Evolutionary conservation across 371 early-diverging fungal genomes (phyloP).

Genomic region (Saksenaea vasiformis): DNA sequence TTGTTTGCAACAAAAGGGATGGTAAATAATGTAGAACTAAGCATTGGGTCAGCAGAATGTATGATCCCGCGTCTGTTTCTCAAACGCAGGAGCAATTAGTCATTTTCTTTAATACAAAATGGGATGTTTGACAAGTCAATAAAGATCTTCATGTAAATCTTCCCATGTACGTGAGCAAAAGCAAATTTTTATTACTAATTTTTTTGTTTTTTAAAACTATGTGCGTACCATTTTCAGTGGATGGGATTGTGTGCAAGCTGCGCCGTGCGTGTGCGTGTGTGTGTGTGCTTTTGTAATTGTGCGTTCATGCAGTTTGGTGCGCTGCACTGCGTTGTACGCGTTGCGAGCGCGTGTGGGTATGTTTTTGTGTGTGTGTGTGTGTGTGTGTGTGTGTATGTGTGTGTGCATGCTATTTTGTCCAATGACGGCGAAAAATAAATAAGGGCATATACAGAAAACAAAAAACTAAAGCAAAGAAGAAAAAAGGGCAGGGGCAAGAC

Average conservation of each 20-base stretch:
- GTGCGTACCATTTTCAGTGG: neutral
- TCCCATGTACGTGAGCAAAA: neutral
- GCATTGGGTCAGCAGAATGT: neutral
- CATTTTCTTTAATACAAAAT: neutral
- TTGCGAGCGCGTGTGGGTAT: neutral
- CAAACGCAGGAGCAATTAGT: neutral
- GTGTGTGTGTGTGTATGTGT: neutral
- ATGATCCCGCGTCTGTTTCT: neutral
- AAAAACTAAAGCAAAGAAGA: neutral
- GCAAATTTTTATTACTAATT: neutral
- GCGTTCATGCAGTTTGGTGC: neutral
- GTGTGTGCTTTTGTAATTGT: neutral
- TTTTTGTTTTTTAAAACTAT: neutral
- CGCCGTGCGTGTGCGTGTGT: neutral
- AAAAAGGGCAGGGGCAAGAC: slow-evolving; percentile 6
- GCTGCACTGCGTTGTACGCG: neutral
- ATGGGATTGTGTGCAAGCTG: neutral
- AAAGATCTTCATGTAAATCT: neutral
- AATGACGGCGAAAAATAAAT: slow-evolving; percentile 5
- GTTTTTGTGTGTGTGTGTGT: neutral
- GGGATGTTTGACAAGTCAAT: neutral
- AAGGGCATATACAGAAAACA: neutral
- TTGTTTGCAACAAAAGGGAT: neutral
- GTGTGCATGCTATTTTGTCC: neutral
- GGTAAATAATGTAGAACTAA: neutral